Evolutionary conservation across 2,329 filamentous ascomycete genomes (phyloP), one percentile per base, ranked within the genome.

Genomic region (Colletotrichum plurivorum): DNA sequence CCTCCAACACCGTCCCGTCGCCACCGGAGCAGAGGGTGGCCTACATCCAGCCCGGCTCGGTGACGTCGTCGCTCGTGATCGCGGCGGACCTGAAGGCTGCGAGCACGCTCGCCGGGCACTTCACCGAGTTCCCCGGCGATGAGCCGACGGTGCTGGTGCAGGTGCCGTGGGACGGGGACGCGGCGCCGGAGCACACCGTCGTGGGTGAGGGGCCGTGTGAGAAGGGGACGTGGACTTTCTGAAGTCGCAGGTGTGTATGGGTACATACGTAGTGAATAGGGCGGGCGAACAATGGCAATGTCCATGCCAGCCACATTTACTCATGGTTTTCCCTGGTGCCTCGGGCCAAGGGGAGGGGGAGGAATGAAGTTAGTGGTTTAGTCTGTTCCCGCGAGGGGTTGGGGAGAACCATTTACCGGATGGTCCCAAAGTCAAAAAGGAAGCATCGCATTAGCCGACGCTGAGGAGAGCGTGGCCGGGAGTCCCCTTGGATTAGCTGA

Each of bases 101-200:
- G 9, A 80, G 78, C 65, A 72, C 68, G 15, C 56, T 76, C 9
- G 71, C 71, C 8, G 78, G 78, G 0, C 78, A 80, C 52, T 76
- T 71, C 48, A 79, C 78, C 51, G 78, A 80, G 69, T 80, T 80
- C 55, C 78, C 78, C 20, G 75, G 76, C 58, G 72, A 78, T 53
- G 76, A 78, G 69, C 73, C 75, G 27, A 79, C 78, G 6, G 71
- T 79, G 13, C 64, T 79, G 45, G 72, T 79, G 27, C 78, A 80
- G 69, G 65, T 77, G 6, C 76, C 76, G 13, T 80, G 78, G 63
- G 71, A 39, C 41, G 70, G 67, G 8, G 66, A 78, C 55, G 53
- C 59, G 54, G 68, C 71, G 2, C 78, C 77, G 6, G 70, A 74
- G 27, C 73, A 79, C 58, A 72, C 60, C 3, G 72, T 79, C 8